phyloP scores from a whole-genome alignment of 2,329 filamentous ascomycete genomes.

The Fusarium coffeatum region DNA sequence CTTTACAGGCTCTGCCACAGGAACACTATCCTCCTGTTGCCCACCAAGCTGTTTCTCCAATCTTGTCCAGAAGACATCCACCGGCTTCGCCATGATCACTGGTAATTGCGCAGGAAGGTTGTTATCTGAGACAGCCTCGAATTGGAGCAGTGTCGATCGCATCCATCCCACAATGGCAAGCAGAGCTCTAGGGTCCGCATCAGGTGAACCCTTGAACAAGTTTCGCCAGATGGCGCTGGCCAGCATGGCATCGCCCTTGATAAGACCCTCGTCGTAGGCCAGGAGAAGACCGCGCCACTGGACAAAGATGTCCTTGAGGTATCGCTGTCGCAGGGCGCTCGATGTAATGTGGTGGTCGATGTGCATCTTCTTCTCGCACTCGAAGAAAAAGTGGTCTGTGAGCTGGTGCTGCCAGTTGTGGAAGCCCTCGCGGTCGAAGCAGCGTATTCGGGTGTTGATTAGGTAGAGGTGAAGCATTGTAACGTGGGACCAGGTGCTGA shows the following conservation, averaged over 20 bases:
- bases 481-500: constrained; percentile 95
- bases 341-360: constrained; percentile 78
- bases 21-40: constrained; percentile 43
- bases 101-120: constrained; percentile 48
- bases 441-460: constrained; percentile 83
- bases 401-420: constrained; percentile 88
- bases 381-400: constrained; percentile 94
- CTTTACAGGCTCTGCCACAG: constrained; percentile 34
- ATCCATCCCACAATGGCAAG: constrained; percentile 69
- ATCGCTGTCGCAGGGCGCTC: constrained; percentile 69
- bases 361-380: constrained; percentile 86
- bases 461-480: constrained; percentile 98
- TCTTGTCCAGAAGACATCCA: constrained; percentile 59
- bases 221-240: constrained; percentile 93
- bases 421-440: constrained; percentile 76
- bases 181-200: constrained; percentile 62
- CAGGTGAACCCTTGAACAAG: constrained; percentile 78
- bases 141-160: constrained; percentile 58
- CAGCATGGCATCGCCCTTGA: constrained; percentile 80
- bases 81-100: constrained; percentile 52
- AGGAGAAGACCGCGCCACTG: constrained; percentile 91
- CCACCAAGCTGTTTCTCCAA: constrained; percentile 55
- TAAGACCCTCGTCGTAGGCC: constrained; percentile 85
- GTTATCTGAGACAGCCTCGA: constrained; percentile 64
- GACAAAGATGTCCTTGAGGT: constrained; percentile 88